Conservation (phyloP, 2,329 filamentous ascomycete genomes). For the Clarireedia homoeocarpa region DNA sequence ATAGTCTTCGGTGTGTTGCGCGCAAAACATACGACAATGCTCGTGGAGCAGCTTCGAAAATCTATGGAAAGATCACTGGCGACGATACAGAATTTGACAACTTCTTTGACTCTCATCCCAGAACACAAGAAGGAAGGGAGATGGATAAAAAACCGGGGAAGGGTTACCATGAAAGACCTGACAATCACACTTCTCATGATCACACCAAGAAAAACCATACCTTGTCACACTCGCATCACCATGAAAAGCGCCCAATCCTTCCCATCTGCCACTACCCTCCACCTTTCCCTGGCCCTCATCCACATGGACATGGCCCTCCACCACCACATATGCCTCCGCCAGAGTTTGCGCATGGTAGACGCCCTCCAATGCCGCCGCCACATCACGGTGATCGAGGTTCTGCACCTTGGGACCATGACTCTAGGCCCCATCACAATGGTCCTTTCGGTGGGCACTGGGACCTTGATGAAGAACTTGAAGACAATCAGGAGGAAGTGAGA, state of each 20-base stretch:
- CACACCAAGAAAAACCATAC: conserved; percentile 20
- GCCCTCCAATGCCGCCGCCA: too few species aligned
- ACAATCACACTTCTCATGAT: conserved; percentile 15
- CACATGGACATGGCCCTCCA: too few species aligned
- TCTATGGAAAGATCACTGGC: conserved; percentile 28
- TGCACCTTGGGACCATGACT: too few species aligned
- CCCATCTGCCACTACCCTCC: conserved; percentile 24
- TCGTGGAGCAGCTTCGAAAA: conserved; percentile 29
- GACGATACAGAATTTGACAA: conserved; percentile 12
- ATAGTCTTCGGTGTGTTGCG: conserved; percentile 37
- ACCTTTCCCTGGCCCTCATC: conserved; percentile 7
- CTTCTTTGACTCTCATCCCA: not conserved
- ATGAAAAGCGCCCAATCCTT: conserved; percentile 16
- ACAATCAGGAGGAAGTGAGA: too few species aligned
- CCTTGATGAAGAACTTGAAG: too few species aligned
- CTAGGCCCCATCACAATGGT: too few species aligned
- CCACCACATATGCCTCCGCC: too few species aligned
- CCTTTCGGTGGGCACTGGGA: too few species aligned
- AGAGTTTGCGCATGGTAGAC: too few species aligned
- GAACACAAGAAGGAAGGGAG: conserved; percentile 2
- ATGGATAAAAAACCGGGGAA: not conserved
- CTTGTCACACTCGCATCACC: conserved; percentile 22
- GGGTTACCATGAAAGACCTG: not conserved
- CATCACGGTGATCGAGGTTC: too few species aligned
- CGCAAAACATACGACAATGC: conserved; percentile 24